phyloP scores from a whole-genome alignment of 2,329 filamentous ascomycete genomes.

The Trichoderma atrobrunneum region DNA sequence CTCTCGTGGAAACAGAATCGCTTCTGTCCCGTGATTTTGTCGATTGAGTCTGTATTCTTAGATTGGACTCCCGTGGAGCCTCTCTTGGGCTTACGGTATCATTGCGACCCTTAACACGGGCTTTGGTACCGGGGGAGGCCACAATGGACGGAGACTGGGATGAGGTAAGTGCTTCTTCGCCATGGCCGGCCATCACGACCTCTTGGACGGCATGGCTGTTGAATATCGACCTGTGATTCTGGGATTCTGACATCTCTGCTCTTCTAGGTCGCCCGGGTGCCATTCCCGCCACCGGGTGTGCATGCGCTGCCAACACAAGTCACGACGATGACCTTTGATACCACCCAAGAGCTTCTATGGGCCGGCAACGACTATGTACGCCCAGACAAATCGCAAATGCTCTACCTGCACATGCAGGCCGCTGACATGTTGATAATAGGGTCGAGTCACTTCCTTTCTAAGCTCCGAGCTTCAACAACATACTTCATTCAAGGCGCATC shows the following conservation, averaged over 20 bases:
- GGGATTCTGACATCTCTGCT: conserved; percentile 18
- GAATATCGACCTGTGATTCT: background rate
- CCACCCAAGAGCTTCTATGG: conserved; percentile 86
- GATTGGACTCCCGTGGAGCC: conserved; percentile 19
- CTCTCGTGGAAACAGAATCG: background rate
- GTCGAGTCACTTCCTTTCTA: conserved; percentile 84
- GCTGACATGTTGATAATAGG: conserved; percentile 51
- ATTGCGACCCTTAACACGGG: conserved; percentile 21
- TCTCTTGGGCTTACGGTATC: conserved; percentile 12
- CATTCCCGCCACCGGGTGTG: conserved; percentile 72
- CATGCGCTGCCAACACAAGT: conserved; percentile 69
- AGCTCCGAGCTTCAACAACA: conserved; percentile 82
- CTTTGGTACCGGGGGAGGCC: conserved; percentile 37
- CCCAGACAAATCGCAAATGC: conserved; percentile 1
- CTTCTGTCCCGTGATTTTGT: background rate
- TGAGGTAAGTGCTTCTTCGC: conserved; percentile 48
- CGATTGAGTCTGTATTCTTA: conserved; percentile 2
- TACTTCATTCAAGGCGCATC: conserved; percentile 83
- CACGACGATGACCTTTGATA: conserved; percentile 84
- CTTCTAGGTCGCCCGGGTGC: conserved; percentile 71
- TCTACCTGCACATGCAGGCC: background rate
- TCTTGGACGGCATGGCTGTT: background rate
- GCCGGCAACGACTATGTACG: conserved; percentile 84
- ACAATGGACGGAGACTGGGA: conserved; percentile 68
- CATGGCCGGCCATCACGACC: background rate